Evolutionary conservation across 306 rosid genomes (phyloP).

Genomic region (Rubus parviflorus): DNA sequence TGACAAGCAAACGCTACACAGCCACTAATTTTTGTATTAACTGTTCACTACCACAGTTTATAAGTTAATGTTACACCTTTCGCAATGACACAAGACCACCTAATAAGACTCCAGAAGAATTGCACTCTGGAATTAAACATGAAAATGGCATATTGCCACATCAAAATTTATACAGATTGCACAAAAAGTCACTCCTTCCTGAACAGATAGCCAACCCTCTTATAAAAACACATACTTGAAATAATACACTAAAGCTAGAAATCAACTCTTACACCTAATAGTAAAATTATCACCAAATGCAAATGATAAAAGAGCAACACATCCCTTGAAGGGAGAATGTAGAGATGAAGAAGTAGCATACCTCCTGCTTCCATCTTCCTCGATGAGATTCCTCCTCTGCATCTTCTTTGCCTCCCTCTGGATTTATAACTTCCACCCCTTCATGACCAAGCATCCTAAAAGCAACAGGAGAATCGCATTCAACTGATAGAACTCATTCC

Average conservation of each 20-base stretch:
- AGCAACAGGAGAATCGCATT: constrained; percentile 27
- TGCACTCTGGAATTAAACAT: background rate
- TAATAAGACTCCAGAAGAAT: background rate
- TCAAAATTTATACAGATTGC: background rate
- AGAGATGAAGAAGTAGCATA: constrained; percentile 11
- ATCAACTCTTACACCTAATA: background rate
- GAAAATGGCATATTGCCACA: background rate
- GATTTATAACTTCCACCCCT: constrained; percentile 92
- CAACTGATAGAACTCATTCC: constrained; percentile 1
- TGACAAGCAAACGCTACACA: background rate
- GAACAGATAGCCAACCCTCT: background rate
- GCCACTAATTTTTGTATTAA: background rate
- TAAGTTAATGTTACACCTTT: background rate
- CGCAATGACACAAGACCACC: background rate
- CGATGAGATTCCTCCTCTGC: constrained; percentile 80
- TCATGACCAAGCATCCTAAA: constrained; percentile 74
- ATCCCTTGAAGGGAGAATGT: background rate
- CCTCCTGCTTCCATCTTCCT: constrained; percentile 98
- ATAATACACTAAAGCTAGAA: constrained; percentile 1
- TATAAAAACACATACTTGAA: constrained; percentile 5
- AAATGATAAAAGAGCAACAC: background rate
- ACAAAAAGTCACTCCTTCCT: background rate
- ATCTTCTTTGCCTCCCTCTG: constrained; percentile 93
- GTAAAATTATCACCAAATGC: background rate
- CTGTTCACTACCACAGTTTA: background rate